Percentiles rank a stretch among this genome's conserved stretches.
phyloP scores from a whole-genome alignment of 192 early-diverging fungal genomes.

The Backusella tuberculispora region DNA sequence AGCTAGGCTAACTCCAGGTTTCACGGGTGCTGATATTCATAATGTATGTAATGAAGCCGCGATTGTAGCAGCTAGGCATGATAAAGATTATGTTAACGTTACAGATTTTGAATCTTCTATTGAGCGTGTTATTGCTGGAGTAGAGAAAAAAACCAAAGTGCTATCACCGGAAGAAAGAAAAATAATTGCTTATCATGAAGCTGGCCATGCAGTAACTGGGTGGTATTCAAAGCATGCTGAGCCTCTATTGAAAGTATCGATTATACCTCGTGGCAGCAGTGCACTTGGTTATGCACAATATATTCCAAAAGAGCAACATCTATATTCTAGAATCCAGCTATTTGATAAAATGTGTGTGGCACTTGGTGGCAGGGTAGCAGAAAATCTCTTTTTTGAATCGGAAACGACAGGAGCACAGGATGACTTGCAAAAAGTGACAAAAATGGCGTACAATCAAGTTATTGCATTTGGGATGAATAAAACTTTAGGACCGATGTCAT shows the following conservation, averaged over 20 bases:
- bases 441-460: slow-evolving; percentile 95
- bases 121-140: slow-evolving; percentile 95
- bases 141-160: slow-evolving; percentile 98
- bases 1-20: slow-evolving; percentile 95
- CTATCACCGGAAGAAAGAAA: slow-evolving; percentile 96
- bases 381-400: slow-evolving; percentile 89
- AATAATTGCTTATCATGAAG: slow-evolving; percentile 99
- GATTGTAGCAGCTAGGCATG: slow-evolving; percentile 89
- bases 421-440: slow-evolving; percentile 97
- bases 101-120: slow-evolving; percentile 97
- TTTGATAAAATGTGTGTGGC: slow-evolving; percentile 92
- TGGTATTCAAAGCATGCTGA: slow-evolving; percentile 97
- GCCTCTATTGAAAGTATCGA: slow-evolving; percentile 97
- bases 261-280: slow-evolving; percentile 93
- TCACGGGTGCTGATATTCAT: slow-evolving; percentile 96
- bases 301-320: slow-evolving; percentile 94
- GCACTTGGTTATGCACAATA: slow-evolving; percentile 99
- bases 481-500: slow-evolving; percentile 86
- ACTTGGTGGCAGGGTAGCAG: slow-evolving; percentile 82
- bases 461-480: slow-evolving; percentile 94
- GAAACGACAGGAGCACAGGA: slow-evolving; percentile 96
- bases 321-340: slow-evolving; percentile 91
- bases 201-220: slow-evolving; percentile 96
- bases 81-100: slow-evolving; percentile 73
- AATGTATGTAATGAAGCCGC: slow-evolving; percentile 99